Conservation (phyloP, 2,329 filamentous ascomycete species). For the Cladosporium austrohemisphaericum region DNA sequence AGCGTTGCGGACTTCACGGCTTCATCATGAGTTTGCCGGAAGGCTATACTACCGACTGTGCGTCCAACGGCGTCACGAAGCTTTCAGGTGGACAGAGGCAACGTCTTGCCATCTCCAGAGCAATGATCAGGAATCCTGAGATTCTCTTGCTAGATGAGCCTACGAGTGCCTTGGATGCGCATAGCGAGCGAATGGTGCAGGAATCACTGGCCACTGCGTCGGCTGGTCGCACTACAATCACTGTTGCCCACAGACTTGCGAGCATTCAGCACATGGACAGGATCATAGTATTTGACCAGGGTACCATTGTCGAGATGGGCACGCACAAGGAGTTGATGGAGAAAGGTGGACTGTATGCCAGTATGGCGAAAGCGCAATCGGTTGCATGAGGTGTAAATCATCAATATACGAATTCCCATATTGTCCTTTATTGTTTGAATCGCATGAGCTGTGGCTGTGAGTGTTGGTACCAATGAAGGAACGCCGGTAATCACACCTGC, state of each 20-base stretch:
- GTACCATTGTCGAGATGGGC: conserved; percentile 59
- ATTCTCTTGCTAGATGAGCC: conserved; percentile 47
- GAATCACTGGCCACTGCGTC: conserved; percentile 40
- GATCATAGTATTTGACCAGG: conserved; percentile 74
- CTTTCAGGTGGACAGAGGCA: conserved; percentile 47
- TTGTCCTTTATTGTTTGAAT: too few species aligned
- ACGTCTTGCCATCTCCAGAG: conserved; percentile 44
- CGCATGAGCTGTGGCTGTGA: too few species aligned
- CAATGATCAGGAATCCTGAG: conserved; percentile 44
- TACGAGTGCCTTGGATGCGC: conserved; percentile 46
- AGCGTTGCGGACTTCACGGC: conserved; percentile 44
- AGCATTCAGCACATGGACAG: conserved; percentile 75
- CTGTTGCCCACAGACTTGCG: conserved; percentile 72
- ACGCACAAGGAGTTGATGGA: conserved; percentile 57
- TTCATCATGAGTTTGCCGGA: conserved; percentile 47
- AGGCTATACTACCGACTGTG: conserved; percentile 46
- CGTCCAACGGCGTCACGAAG: conserved; percentile 36
- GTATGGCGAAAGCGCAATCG: conserved; percentile 36
- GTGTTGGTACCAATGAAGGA: too few species aligned
- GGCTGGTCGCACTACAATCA: conserved; percentile 59
- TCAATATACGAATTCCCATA: too few species aligned
- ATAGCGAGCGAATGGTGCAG: conserved; percentile 43
- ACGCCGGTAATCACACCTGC: too few species aligned
- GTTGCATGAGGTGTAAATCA: conserved; percentile 27
- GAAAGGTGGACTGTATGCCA: conserved; percentile 41